phyloP scores from a whole-genome alignment of 257 asterid genomes.

The Linaria vulgaris region DNA sequence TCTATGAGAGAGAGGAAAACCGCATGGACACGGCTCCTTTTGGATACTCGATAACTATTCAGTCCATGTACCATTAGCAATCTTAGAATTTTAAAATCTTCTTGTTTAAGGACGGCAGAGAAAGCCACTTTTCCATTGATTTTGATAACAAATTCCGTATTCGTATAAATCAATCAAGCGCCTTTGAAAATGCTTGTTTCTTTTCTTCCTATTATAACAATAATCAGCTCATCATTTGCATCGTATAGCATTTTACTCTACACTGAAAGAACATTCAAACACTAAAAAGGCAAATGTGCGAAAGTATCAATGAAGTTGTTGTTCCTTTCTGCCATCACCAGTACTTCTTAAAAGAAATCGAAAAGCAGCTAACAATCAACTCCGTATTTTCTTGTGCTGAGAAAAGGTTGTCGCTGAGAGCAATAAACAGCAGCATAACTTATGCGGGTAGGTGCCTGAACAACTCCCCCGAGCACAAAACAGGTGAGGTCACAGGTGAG shows the following conservation, averaged over 20 bases:
- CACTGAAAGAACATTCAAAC: not conserved
- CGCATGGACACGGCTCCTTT: too few relatives aligned
- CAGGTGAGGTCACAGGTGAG: conserved; percentile 24
- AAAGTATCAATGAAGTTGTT: conserved; percentile 7
- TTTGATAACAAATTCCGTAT: not conserved
- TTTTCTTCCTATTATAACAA: too few relatives aligned
- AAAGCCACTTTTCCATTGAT: not conserved
- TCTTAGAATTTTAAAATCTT: too few relatives aligned
- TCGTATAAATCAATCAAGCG: not conserved
- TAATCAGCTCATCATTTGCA: conserved; percentile 2
- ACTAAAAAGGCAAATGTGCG: not conserved
- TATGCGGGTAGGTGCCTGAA: conserved; percentile 30
- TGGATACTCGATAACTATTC: too few relatives aligned
- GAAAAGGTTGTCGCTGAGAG: not conserved
- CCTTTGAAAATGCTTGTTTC: too few relatives aligned
- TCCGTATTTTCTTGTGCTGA: not conserved
- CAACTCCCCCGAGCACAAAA: conserved; percentile 64
- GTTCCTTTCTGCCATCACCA: not conserved
- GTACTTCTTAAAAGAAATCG: not conserved
- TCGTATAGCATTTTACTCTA: not conserved
- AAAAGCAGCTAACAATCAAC: not conserved
- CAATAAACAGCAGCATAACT: not conserved
- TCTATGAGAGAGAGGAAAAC: too few relatives aligned
- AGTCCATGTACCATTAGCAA: too few relatives aligned
- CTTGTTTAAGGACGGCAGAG: not conserved